Conservation (phyloP, 345 rosid genomes). For the Pugionium dolabratum region DNA sequence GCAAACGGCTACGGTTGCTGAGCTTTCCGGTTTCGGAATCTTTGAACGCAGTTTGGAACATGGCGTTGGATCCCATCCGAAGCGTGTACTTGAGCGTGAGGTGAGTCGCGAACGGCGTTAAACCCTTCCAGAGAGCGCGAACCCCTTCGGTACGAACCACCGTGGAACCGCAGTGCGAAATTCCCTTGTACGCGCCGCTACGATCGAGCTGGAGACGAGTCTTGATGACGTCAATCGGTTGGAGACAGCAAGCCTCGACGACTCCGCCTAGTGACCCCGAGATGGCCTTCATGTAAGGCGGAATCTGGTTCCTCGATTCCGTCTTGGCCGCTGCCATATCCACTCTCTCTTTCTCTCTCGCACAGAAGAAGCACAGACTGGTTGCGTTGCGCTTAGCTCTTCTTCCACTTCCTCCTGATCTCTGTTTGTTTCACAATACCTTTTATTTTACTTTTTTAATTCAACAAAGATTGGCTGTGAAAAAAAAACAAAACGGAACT, state of each 20-base stretch:
- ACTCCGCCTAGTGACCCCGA: conserved; percentile 89
- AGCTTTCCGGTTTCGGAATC: conserved; percentile 74
- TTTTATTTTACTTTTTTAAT: no score
- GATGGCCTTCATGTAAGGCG: conserved; percentile 88
- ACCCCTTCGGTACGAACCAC: conserved; percentile 70
- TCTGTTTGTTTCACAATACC: no score
- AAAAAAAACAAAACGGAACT: no score
- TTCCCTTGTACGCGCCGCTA: conserved; percentile 68
- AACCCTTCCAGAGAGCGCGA: conserved; percentile 89
- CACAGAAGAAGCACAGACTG: no score
- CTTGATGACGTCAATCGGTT: conserved; percentile 94
- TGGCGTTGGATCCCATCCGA: conserved; percentile 91
- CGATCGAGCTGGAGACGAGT: conserved; percentile 89
- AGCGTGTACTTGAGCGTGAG: conserved; percentile 84
- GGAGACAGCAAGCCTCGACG: conserved; percentile 87
- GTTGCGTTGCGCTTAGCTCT: no score
- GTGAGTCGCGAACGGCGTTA: conserved; percentile 96
- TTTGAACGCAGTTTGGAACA: conserved; percentile 73
- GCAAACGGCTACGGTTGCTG: conserved; percentile 55
- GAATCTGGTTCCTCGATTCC: conserved; percentile 42
- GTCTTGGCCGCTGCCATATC: conserved; percentile 12
- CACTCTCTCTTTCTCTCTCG: no score
- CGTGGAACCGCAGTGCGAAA: conserved; percentile 75
- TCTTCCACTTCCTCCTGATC: no score
- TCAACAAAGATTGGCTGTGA: no score